Evolutionary conservation across 805 yeast species (phyloP), one percentile per base, ranked within the genome.

Genomic region (Lipomyces oligophaga): DNA sequence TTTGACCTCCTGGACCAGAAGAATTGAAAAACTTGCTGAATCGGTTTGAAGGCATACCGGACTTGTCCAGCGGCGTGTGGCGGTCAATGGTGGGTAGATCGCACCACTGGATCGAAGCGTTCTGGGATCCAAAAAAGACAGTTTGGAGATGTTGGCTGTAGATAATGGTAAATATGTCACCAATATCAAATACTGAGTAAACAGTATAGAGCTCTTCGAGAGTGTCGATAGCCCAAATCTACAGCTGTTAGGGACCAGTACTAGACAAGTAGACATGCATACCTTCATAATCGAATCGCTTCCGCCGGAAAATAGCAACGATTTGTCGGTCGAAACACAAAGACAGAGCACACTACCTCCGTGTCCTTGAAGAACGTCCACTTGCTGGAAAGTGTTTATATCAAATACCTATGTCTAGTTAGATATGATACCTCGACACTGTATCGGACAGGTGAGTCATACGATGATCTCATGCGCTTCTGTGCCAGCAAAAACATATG

Each of bases 1-100:
- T 27, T 22, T 40, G 42, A 7, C 88, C 90, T 1, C 90, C 83
- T 0, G 94, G 93, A 0, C 96, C 96, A 41, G 71, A 73, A 2
- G 97, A 89, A 63, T 90, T 97, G 63, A 93, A 90, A 58, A 90
- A 93, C 59, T 42, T 79, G 63, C 86, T 86, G 61, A 77, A 87
- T 57, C 94, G 72, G 58, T 45, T 43, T 5, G 48, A 46, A 3
- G 60, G 60, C 41, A 63, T 34, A 68, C 68, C 43, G 61, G 66
- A 48, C n/a, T 26, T 41, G 40, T 54, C 54, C 5, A 15, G 26
- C 6, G 46, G 38, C 10, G 45, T 34, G 37, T 49, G 43, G 4
- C 35, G 30, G 35, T 52, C 21, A 64, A 59, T 55, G 65, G 45
- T 46, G 2, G 40, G 28, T 20, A 56, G 32, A 34, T 74, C 74